These are phyloP conservation scores for Lizonia empirigonia DNA, from an alignment of 2,329 filamentous ascomycete genomes.

Conservation along the genomic window DNA sequence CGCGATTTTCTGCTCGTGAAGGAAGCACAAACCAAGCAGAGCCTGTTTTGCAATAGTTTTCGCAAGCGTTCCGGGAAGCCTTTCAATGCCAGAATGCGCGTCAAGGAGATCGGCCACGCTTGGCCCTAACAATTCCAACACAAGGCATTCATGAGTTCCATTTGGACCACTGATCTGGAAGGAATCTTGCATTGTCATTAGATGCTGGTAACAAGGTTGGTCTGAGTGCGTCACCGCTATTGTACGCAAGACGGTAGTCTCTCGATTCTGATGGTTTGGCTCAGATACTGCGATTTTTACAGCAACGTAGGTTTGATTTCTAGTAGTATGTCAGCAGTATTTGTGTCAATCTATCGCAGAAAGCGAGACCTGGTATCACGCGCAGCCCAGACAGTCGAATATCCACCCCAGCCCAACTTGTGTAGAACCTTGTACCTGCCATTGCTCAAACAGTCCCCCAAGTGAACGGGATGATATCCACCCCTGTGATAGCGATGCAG, in stretches of 20 bases:
- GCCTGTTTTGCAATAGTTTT: slow-evolving; percentile 43
- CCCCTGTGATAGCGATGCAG: slow-evolving; percentile 24
- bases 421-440: slow-evolving; percentile 33
- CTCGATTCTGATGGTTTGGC: background rate
- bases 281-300: slow-evolving; percentile 2
- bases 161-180: slow-evolving; percentile 53
- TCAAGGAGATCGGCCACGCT: slow-evolving; percentile 48
- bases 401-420: slow-evolving; percentile 32
- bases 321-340: background rate
- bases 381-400: slow-evolving; percentile 31
- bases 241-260: background rate
- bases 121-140: slow-evolving; percentile 51
- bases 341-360: background rate
- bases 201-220: slow-evolving; percentile 24
- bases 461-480: slow-evolving; percentile 29
- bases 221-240: background rate
- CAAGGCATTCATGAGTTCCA: slow-evolving; percentile 53
- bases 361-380: background rate
- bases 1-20: slow-evolving; percentile 31
- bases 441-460: slow-evolving; percentile 24
- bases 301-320: slow-evolving; percentile 1
- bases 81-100: slow-evolving; percentile 38
- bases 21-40: slow-evolving; percentile 23
- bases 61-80: slow-evolving; percentile 48
- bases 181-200: slow-evolving; percentile 46